Conservation (phyloP, 805 yeast genomes). For the Candida silvatica region DNA sequence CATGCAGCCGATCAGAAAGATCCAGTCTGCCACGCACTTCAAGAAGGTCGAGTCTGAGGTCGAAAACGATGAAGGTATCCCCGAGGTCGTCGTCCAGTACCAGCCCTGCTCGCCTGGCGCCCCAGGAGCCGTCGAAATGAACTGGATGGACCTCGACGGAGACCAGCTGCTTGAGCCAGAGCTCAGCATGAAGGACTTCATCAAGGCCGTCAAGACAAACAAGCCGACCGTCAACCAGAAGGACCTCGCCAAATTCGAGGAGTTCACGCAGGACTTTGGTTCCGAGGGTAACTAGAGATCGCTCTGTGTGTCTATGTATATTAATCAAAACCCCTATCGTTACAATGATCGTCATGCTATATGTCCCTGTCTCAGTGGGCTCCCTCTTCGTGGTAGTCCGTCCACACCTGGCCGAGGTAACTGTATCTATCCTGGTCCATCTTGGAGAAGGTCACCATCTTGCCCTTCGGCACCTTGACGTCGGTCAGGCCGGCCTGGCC, state of each 20-base stretch:
- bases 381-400: conserved; percentile 8
- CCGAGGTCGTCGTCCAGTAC: conserved; percentile 28
- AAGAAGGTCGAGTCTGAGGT: conserved; percentile 43
- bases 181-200: conserved; percentile 82
- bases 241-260: conserved; percentile 75
- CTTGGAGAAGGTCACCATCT: conserved; percentile 29
- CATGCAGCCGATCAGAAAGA: conserved; percentile 95
- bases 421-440: conserved; percentile 26
- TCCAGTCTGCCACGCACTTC: conserved; percentile 95
- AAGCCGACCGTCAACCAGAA: conserved; percentile 90
- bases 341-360: no score
- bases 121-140: conserved; percentile 72
- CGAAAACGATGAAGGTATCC: conserved; percentile 23
- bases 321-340: neutral
- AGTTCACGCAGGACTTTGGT: conserved; percentile 92
- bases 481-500: conserved; percentile 22
- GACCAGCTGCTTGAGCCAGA: conserved; percentile 89
- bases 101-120: conserved; percentile 99
- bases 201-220: conserved; percentile 83
- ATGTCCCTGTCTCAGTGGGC: no score
- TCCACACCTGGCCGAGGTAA: conserved; percentile 47
- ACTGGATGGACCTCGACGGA: conserved; percentile 87
- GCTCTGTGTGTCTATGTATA: neutral
- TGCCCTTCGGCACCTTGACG: conserved; percentile 30
- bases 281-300: conserved; percentile 75